Percentiles rank a stretch among this genome's conserved stretches.
Conservation (phyloP, 2,329 filamentous ascomycete genomes). For the Didymosphaeria variabile region DNA sequence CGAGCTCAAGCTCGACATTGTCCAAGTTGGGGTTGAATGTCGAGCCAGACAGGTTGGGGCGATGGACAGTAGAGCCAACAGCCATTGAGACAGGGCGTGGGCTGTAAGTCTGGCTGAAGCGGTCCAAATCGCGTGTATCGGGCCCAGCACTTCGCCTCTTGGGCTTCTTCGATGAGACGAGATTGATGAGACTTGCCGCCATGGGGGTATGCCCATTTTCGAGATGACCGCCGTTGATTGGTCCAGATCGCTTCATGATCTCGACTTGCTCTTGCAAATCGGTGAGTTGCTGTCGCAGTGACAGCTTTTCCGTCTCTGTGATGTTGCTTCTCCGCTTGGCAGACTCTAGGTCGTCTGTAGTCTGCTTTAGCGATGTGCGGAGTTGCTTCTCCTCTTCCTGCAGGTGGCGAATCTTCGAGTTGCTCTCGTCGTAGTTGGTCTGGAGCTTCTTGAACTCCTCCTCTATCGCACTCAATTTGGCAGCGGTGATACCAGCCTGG, state of each 20-base stretch:
- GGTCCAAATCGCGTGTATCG: constrained; percentile 84
- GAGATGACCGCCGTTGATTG: constrained; percentile 71
- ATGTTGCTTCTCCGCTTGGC: constrained; percentile 77
- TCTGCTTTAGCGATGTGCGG: constrained; percentile 80
- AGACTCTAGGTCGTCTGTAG: constrained; percentile 81
- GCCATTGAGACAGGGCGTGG: constrained; percentile 97
- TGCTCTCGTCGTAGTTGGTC: constrained; percentile 87
- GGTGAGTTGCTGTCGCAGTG: constrained; percentile 84
- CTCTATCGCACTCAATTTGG: constrained; percentile 89
- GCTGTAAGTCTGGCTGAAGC: constrained; percentile 92
- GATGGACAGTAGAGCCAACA: constrained; percentile 69
- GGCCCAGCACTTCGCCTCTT: constrained; percentile 92
- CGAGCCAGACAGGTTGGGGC: constrained; percentile 76
- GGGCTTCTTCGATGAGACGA: constrained; percentile 96
- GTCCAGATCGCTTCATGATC: constrained; percentile 78
- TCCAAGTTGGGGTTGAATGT: constrained; percentile 84
- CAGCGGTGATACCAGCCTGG: constrained; percentile 94
- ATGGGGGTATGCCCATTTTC: constrained; percentile 68
- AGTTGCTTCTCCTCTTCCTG: constrained; percentile 92
- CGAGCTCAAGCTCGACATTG: constrained; percentile 93
- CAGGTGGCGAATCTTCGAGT: constrained; percentile 87
- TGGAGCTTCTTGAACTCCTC: constrained; percentile 95
- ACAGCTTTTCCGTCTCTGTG: constrained; percentile 85
- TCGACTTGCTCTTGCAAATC: constrained; percentile 94
- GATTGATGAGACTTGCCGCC: constrained; percentile 86